Base-by-base conservation (phyloP, 2,329 filamentous ascomycete species). In the Coniochaeta ligniaria region DNA sequence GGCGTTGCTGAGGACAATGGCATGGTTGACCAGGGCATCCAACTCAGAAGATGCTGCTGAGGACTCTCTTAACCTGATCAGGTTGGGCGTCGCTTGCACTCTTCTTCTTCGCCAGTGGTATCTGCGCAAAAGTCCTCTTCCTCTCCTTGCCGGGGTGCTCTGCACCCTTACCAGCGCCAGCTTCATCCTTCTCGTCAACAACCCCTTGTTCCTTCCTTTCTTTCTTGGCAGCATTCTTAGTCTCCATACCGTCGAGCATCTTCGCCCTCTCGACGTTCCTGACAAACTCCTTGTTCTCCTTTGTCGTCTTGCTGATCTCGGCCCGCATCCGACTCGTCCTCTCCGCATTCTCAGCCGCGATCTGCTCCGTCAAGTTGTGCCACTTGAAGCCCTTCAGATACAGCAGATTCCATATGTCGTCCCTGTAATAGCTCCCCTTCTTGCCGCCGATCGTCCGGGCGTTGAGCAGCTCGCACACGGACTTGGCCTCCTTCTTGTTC, bases 361-460 rank as follows among this genome's bases (percentile, higher is more conserved):
- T 92, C 75, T 93, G 89, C 72, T 91, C 88, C 60, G 89, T 92
- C 64, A 87, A 73, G 68, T 87, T 58, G 31, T 58, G 41, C 59
- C 91, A 96, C 74, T 94, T 95, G 77, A 95, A 94, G 1, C 90
- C 90, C 64, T 85, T 88, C 63, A 96, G 76, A 70, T 96, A 96
- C 63, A 90, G 82, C 64, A 95, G 77, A 67, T 89, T 93, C 91
- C 91, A 96, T 52, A 96, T 82, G 72, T 96, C 91, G 71, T 96
- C 91, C 67, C 90, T 85, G 76, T 94, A 96, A 71, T 90, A 92
- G 57, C 83, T 84, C 14, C 90, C 83, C 76, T 96, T 96, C 76
- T 93, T 93, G 28, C 91, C 91, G 58, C 91, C 91, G 62, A 95
- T 90, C 14, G 83, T 90, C 64, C 83, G 84, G 47, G 89, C 88